These are phyloP conservation scores for Ophiocordyceps camponoti-saundersi DNA, from an alignment of 2,329 filamentous ascomycete genomes.

Conservation along the genomic window DNA sequence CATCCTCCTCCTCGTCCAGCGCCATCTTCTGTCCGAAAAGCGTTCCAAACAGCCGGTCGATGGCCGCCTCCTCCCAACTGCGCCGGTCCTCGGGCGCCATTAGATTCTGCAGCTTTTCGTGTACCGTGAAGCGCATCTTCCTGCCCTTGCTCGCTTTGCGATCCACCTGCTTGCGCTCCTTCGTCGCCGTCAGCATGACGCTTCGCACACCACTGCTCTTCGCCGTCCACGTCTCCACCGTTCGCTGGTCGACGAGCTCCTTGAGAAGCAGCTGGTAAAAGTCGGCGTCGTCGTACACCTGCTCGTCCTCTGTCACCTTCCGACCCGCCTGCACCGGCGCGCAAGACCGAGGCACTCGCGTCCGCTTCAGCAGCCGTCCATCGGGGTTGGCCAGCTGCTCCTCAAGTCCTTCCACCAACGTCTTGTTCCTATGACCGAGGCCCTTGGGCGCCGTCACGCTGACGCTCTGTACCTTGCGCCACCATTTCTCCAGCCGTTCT, in stretches of 20 bases:
- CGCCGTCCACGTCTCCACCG: conserved; percentile 43
- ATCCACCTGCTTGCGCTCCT: conserved; percentile 71
- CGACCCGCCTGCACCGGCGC: conserved; percentile 50
- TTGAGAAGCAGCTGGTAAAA: conserved; percentile 91
- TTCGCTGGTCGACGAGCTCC: conserved; percentile 80
- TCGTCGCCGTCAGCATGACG: conserved; percentile 48
- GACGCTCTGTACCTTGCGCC: conserved; percentile 45
- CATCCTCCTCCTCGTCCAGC: conserved; percentile 40
- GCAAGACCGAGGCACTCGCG: conserved; percentile 57
- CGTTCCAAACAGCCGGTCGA: conserved; percentile 61
- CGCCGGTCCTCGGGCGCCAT: conserved; percentile 82
- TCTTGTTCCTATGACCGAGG: conserved; percentile 14
- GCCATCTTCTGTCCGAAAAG: conserved; percentile 55
- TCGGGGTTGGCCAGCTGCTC: conserved; percentile 50
- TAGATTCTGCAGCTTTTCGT: conserved; percentile 95
- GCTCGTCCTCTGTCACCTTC: conserved; percentile 37
- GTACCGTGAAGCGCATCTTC: conserved; percentile 85
- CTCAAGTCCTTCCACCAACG: conserved; percentile 48
- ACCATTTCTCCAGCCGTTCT: conserved; percentile 77
- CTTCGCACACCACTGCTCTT: conserved; percentile 29
- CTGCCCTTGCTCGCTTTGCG: conserved; percentile 89
- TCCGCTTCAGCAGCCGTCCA: conserved; percentile 48
- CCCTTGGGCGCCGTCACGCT: conserved; percentile 11
- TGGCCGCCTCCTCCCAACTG: conserved; percentile 63
- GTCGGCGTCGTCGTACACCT: conserved; percentile 81